These are phyloP conservation scores for Cyberlindnera mississippiensis DNA, from an alignment of 805 yeast genomes.

Conservation along the genomic window DNA sequence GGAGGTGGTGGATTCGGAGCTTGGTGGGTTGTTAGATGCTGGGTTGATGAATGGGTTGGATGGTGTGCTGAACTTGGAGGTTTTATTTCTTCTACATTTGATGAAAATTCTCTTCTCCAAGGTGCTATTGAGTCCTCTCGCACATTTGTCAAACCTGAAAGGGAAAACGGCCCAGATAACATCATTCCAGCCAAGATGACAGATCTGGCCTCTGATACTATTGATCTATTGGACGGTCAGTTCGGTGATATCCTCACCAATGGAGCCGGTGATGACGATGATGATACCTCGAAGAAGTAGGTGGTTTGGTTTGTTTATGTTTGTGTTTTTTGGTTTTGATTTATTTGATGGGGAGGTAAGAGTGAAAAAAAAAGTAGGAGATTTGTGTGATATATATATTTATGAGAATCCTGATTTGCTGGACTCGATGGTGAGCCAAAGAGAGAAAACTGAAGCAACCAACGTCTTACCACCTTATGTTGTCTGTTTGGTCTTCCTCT, in stretches of 20 bases:
- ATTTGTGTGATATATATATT: conserved; percentile 10
- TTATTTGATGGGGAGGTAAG: not conserved
- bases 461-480: not conserved
- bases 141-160: conserved; percentile 4
- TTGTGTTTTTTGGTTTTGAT: not conserved
- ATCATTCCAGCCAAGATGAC: not conserved
- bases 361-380: not conserved
- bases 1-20: conserved; percentile 60
- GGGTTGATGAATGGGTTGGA: conserved; percentile 70
- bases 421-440: not conserved
- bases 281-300: not conserved
- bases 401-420: conserved; percentile 8
- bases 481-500: not conserved
- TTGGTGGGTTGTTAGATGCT: conserved; percentile 75
- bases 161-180: not conserved
- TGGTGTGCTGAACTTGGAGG: conserved; percentile 67
- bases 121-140: conserved; percentile 3
- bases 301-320: not conserved
- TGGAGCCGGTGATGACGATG: not conserved
- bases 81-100: conserved; percentile 29
- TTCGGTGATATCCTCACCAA: conserved; percentile 15
- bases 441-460: not conserved
- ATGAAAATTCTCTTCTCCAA: conserved; percentile 6
- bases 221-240: conserved; percentile 24
- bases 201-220: conserved; percentile 10